A percentile compares a stretch with the other conserved stretches of the same genome.
These are phyloP conservation scores for Neophaeococcomyces mojaviensis DNA, from an alignment of 2,329 filamentous ascomycete species.

Conservation along the genomic window DNA sequence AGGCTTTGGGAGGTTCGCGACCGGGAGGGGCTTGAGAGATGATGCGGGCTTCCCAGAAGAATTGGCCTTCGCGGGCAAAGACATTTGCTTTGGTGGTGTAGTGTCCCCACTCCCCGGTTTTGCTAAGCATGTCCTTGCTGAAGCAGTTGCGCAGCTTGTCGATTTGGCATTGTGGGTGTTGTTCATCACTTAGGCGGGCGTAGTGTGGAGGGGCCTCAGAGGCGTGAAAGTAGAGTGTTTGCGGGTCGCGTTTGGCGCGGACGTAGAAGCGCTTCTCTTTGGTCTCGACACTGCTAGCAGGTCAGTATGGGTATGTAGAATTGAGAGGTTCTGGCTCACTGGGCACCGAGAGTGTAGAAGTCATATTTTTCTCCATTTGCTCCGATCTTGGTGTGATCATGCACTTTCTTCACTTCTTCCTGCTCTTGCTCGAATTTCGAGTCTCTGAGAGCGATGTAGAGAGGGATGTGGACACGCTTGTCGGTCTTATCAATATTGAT, in stretches of 20 bases:
- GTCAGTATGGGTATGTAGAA: background rate
- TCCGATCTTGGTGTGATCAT: slow-evolving; percentile 19
- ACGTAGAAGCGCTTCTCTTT: slow-evolving; percentile 23
- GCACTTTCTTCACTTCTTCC: slow-evolving; percentile 21
- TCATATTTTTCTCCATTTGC: slow-evolving; percentile 21
- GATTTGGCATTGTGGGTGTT: slow-evolving; percentile 49
- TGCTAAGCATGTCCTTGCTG: slow-evolving; percentile 63
- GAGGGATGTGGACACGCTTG: slow-evolving; percentile 16
- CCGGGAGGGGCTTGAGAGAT: slow-evolving; percentile 54
- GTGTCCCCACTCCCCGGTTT: slow-evolving; percentile 73
- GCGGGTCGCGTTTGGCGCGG: slow-evolving; percentile 21
- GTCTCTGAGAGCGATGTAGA: slow-evolving; percentile 22
- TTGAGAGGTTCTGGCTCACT: slow-evolving; percentile 12
- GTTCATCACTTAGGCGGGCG: slow-evolving; percentile 84
- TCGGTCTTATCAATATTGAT: slow-evolving; percentile 17
- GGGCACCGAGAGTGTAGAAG: slow-evolving; percentile 22
- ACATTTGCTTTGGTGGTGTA: slow-evolving; percentile 86
- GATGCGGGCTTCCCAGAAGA: slow-evolving; percentile 92
- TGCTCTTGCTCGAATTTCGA: slow-evolving; percentile 22
- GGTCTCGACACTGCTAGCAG: slow-evolving; percentile 19
- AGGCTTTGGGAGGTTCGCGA: slow-evolving; percentile 35
- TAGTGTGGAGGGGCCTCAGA: slow-evolving; percentile 79
- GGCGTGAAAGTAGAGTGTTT: slow-evolving; percentile 23
- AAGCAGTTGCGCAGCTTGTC: slow-evolving; percentile 69
- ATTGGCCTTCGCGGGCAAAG: slow-evolving; percentile 76